Conservation (phyloP, 176 grass and related monocot genomes). For the Metroxylon sagu region DNA sequence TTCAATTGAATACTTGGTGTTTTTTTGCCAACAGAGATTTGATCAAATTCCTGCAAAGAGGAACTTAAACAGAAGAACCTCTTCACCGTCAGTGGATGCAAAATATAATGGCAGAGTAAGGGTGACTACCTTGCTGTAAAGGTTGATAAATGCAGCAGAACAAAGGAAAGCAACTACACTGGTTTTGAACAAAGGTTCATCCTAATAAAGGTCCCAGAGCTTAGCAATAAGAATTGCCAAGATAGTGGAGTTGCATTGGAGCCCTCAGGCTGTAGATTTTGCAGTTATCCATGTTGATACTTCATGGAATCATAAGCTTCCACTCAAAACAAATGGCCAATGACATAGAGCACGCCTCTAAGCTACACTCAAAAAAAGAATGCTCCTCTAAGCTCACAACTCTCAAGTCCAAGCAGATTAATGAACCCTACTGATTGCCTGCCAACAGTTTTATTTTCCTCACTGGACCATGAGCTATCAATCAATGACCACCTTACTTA, state of each 20-base stretch:
- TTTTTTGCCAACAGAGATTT: slow-evolving; percentile 46
- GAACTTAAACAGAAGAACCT: slow-evolving; percentile 91
- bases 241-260: slow-evolving; percentile 86
- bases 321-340: slow-evolving; percentile 58
- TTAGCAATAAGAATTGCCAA: slow-evolving; percentile 93
- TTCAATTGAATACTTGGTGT: slow-evolving; percentile 36
- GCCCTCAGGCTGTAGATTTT: slow-evolving; percentile 80
- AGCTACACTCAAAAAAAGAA: too few species aligned
- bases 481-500: slow-evolving; percentile 74
- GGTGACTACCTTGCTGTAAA: slow-evolving; percentile 92
- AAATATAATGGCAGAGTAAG: slow-evolving; percentile 89
- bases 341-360: slow-evolving; percentile 39
- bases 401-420: slow-evolving; percentile 78
- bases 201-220: slow-evolving; percentile 86
- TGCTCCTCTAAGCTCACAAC: slow-evolving; percentile 43
- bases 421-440: slow-evolving; percentile 79
- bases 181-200: slow-evolving; percentile 91
- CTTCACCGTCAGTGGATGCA: slow-evolving; percentile 84
- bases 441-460: slow-evolving; percentile 63
- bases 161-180: slow-evolving; percentile 88
- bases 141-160: slow-evolving; percentile 91
- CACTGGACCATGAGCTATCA: slow-evolving; percentile 81
- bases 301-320: slow-evolving; percentile 60
- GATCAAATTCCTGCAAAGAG: slow-evolving; percentile 86
- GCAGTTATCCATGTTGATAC: slow-evolving; percentile 84